Conservation (phyloP, 768 basidiomycete species). For the Pleurotus djamor region DNA sequence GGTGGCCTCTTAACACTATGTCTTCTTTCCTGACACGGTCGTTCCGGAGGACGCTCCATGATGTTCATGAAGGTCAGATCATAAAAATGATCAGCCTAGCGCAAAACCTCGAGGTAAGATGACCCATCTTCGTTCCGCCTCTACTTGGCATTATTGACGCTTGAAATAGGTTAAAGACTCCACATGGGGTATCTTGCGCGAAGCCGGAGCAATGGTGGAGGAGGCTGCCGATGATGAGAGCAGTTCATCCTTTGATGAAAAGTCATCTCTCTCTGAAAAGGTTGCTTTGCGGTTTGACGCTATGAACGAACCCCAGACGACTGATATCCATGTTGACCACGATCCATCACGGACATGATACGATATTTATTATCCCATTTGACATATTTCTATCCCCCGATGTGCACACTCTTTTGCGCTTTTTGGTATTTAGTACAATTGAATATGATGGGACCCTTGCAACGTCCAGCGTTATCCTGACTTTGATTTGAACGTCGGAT, state of each 20-base stretch:
- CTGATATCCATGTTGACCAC: conserved; percentile 1
- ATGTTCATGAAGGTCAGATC: conserved; percentile 67
- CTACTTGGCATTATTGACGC: neutral
- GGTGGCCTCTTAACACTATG: conserved; percentile 74
- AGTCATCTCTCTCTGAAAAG: conserved; percentile 38
- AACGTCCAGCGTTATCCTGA: too few species aligned
- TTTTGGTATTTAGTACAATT: too few species aligned
- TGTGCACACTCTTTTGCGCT: too few species aligned
- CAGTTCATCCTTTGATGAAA: conserved; percentile 40
- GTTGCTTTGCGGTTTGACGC: conserved; percentile 26
- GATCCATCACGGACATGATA: neutral
- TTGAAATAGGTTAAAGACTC: conserved; percentile 49
- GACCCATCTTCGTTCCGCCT: conserved; percentile 4
- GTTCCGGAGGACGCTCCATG: conserved; percentile 72
- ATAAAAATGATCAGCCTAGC: conserved; percentile 76
- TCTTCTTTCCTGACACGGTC: conserved; percentile 80
- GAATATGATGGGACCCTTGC: too few species aligned
- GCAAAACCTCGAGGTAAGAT: conserved; percentile 70
- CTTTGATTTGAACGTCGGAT: too few species aligned
- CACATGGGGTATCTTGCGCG: conserved; percentile 54
- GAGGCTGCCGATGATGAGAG: conserved; percentile 42
- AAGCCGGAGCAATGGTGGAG: conserved; percentile 68
- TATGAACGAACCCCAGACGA: conserved; percentile 17
- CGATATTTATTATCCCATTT: neutral
- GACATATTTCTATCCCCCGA: too few species aligned